Conservation (phyloP, 768 basidiomycete species). For the Rhodotorula paludigena region DNA sequence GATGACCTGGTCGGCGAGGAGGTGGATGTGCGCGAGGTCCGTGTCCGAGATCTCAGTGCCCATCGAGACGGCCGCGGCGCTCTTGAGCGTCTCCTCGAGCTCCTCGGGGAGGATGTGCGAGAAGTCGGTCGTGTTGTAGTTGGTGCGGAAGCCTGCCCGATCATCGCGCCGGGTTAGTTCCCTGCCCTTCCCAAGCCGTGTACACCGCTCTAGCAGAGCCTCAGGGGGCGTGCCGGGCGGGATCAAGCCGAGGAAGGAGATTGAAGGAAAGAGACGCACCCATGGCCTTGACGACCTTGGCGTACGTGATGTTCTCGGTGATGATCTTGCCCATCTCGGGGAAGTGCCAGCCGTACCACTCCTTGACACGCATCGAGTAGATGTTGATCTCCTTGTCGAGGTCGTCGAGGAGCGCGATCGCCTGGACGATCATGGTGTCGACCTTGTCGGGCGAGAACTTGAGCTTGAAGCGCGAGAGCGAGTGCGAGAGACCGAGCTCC, state of each 20-base stretch:
- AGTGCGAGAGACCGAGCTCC: constrained; percentile 95
- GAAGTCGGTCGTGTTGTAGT: constrained; percentile 78
- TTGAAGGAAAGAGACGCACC: too few relatives aligned
- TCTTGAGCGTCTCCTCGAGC: constrained; percentile 87
- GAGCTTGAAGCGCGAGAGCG: constrained; percentile 92
- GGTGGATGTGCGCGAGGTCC: constrained; percentile 93
- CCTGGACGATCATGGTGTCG: constrained; percentile 99
- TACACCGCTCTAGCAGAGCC: too few relatives aligned
- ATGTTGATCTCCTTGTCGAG: constrained; percentile 99
- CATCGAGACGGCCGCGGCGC: constrained; percentile 97
- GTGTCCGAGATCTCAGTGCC: constrained; percentile 97
- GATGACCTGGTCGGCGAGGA: constrained; percentile 96
- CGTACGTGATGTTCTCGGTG: constrained; percentile 92
- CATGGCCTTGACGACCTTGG: constrained; percentile 87
- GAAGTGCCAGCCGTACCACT: constrained; percentile 99
- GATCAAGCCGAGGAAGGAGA: too few relatives aligned
- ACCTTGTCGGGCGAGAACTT: constrained; percentile 99
- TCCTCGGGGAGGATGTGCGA: constrained; percentile 91
- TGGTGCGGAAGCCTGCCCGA: constrained; percentile 76
- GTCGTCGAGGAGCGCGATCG: constrained; percentile 94
- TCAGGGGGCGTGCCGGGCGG: too few relatives aligned
- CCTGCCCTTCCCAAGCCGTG: too few relatives aligned
- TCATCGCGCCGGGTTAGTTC: too few relatives aligned
- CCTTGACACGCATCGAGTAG: constrained; percentile 98
- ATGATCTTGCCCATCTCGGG: constrained; percentile 99